Conservation (phyloP, 2,329 filamentous ascomycete genomes). For the Phyllosticta citribraziliensis region DNA sequence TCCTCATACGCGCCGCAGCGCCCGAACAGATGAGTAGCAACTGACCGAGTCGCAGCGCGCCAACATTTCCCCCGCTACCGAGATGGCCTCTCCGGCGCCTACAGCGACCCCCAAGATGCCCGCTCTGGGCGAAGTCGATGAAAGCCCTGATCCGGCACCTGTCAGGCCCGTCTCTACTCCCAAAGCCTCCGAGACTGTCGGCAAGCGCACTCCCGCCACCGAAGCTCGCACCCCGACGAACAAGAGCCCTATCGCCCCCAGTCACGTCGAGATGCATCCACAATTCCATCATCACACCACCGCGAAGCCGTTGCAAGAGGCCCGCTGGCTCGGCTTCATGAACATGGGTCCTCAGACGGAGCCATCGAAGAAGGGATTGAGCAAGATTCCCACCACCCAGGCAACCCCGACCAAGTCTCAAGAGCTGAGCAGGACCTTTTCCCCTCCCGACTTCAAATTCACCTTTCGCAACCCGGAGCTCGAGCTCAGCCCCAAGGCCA, state of each 20-base stretch:
- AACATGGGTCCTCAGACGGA: conserved; percentile 49
- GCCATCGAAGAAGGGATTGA: conserved; percentile 29
- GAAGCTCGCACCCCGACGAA: conserved; percentile 44
- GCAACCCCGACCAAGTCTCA: conserved; percentile 53
- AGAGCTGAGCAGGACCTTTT: conserved; percentile 13
- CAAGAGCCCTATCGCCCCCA: conserved; percentile 57
- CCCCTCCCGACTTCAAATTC: conserved; percentile 53
- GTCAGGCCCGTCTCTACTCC: conserved; percentile 1
- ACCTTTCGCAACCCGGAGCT: conserved; percentile 47
- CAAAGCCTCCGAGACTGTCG: neutral
- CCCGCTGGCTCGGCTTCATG: conserved; percentile 70
- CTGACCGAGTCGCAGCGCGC: neutral
- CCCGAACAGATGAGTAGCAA: neutral
- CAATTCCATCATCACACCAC: conserved; percentile 68
- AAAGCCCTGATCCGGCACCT: neutral
- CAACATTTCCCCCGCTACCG: neutral
- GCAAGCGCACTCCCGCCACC: conserved; percentile 1
- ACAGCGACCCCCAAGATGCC: conserved; percentile 3
- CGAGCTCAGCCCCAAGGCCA: conserved; percentile 51
- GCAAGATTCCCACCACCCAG: conserved; percentile 37
- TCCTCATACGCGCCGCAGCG: neutral
- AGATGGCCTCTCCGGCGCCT: neutral
- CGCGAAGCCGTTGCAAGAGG: conserved; percentile 67
- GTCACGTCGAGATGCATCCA: conserved; percentile 81
- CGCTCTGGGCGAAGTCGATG: conserved; percentile 4